phyloP scores from a whole-genome alignment of 1,139 yeast genomes.

The Nakaseomyces glabratus region DNA sequence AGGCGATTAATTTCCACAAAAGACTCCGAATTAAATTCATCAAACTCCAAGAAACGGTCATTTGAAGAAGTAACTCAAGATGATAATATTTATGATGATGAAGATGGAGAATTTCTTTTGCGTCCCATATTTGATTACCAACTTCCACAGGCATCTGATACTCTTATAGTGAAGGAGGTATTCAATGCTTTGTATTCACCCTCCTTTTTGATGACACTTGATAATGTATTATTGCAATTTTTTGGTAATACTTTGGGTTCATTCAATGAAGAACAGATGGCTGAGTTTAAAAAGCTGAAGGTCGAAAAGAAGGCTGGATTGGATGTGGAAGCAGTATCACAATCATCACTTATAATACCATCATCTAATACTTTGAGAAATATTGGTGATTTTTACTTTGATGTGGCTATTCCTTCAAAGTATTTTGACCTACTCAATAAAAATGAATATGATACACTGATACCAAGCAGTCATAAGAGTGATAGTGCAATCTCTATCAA shows the following conservation, averaged over 20 bases:
- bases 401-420: background rate
- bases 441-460: background rate
- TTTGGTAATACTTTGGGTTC: background rate
- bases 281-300: background rate
- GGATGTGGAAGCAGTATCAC: background rate
- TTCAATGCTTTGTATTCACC: background rate
- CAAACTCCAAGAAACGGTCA: background rate
- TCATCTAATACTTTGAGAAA: conserved; percentile 1
- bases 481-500: background rate
- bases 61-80: background rate
- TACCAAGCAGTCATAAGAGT: background rate
- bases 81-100: conserved; percentile 1
- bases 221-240: background rate
- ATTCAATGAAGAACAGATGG: conserved; percentile 2
- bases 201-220: background rate
- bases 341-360: background rate
- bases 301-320: conserved; percentile 1
- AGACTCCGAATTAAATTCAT: background rate
- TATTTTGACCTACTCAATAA: conserved; percentile 1
- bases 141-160: conserved; percentile 2
- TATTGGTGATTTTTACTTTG: background rate
- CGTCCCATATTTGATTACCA: conserved; percentile 6
- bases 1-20: conserved; percentile 3
- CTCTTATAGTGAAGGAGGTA: background rate
- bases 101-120: conserved; percentile 2